A percentile compares a stretch with the other conserved stretches of the same genome.
Evolutionary conservation across 164 flowering plant species (phyloP).

Genomic region (Taxillus chinensis): DNA sequence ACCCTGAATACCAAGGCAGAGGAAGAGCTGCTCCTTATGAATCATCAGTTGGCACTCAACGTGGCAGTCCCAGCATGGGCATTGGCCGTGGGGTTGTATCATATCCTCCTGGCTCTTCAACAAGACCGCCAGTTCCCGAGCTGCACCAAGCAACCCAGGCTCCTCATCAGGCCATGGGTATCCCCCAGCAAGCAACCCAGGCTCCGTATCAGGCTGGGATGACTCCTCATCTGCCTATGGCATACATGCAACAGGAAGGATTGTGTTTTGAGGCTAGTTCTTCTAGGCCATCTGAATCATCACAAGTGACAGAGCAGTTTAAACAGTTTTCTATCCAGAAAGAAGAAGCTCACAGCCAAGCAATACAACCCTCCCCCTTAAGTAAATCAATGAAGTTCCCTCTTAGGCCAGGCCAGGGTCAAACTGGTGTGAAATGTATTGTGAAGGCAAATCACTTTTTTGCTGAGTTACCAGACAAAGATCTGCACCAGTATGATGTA

Average conservation of each 20-base stretch:
- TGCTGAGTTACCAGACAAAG: constrained; percentile 76
- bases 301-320: constrained; percentile 29
- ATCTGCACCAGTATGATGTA: constrained; percentile 82
- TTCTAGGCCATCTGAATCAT: constrained; percentile 22
- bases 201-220: constrained; percentile 26
- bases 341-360: constrained; percentile 26
- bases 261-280: constrained; percentile 37
- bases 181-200: constrained; percentile 59
- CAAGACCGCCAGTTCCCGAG: constrained; percentile 54
- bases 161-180: too few relatives aligned
- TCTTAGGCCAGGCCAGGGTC: constrained; percentile 68
- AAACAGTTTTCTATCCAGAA: constrained; percentile 30
- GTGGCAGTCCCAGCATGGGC: constrained; percentile 19
- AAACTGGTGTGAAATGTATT: constrained; percentile 44
- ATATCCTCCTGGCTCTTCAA: constrained; percentile 25
- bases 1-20: neutral
- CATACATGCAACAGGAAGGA: constrained; percentile 15
- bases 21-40: neutral
- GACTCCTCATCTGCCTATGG: constrained; percentile 21
- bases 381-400: constrained; percentile 66
- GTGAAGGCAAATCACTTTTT: constrained; percentile 84
- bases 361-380: constrained; percentile 34
- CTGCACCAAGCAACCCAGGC: constrained; percentile 77
- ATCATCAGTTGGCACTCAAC: constrained; percentile 9
- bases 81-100: constrained; percentile 32